phyloP scores from a whole-genome alignment of 2,329 filamentous ascomycete species.

The Curvularia eragrostidis region DNA sequence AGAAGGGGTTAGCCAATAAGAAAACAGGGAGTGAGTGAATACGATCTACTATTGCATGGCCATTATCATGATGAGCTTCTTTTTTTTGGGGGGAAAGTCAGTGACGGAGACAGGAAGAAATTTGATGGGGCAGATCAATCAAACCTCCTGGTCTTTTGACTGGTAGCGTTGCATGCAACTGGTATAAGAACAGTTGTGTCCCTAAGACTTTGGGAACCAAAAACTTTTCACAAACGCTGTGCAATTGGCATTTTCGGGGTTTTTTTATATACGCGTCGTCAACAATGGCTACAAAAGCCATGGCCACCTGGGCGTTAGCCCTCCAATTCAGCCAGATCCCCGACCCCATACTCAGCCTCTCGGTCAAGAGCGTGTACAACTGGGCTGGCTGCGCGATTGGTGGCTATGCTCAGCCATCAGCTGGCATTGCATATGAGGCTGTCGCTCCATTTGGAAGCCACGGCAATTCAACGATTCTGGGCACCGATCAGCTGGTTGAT shows the following conservation, averaged over 20 bases:
- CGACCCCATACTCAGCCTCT: not conserved
- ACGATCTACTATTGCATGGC: not conserved
- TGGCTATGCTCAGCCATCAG: conserved; percentile 57
- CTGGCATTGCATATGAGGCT: conserved; percentile 45
- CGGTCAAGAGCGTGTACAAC: conserved; percentile 56
- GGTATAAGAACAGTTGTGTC: not conserved
- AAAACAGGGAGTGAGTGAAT: not conserved
- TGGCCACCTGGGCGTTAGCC: not conserved
- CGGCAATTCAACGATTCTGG: conserved; percentile 49
- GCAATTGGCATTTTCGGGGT: not conserved
- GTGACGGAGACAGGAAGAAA: not conserved
- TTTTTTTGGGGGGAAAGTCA: not conserved
- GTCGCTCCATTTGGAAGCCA: conserved; percentile 47
- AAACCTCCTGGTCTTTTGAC: not conserved
- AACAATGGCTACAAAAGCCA: not conserved
- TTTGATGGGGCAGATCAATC: not conserved
- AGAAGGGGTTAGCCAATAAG: not conserved
- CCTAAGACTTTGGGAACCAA: not conserved
- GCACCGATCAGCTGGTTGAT: conserved; percentile 46
- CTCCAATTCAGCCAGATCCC: conserved; percentile 1
- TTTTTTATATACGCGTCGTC: not conserved
- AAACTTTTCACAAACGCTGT: not conserved
- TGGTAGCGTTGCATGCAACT: not conserved
- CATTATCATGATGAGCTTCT: not conserved
- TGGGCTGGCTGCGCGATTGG: conserved; percentile 62